Evolutionary conservation across 495 filamentous ascomycete genomes (phyloP), one percentile per base, ranked within the genome.

Genomic region (Penicillium salamii): DNA sequence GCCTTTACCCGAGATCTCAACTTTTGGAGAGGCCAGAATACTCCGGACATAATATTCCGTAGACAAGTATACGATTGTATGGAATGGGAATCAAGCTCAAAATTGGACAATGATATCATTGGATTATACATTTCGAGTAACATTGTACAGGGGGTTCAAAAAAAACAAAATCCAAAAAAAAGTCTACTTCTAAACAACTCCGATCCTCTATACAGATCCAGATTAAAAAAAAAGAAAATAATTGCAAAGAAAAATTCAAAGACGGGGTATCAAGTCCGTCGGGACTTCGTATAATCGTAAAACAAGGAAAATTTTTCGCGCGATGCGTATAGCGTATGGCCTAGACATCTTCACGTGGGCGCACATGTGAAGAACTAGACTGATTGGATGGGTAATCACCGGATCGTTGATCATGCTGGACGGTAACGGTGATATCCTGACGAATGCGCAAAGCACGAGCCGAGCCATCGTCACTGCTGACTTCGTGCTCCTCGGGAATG

Each of bases 381-480:
- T 63, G 46, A 33, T 62, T 55, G 5, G 52, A 11, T 13, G 61
- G 46, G 29, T 61, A 62, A 9, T 57, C 52, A 2, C 56, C 48
- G n/a, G 66, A 59, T 21, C 63, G 59, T 5, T 61, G 49, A 28
- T 71, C 69, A 11, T 57, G 65, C 52, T 75, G 54, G 38, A 76
- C 67, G 5, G 71, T 72, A 17, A 77, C 64, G 1, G 74, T 77
- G 31, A 77, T 67, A 32, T 76, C 71, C 33, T 74, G 71, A 7
- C 70, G 65, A 40, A 77, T 77, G 20, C 70, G 62, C 24, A 76
- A 40, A n/a, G 69, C 70, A 11, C 68, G 65, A 8, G 66, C 67
- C 5, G 70, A 74, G 2, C 68, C 67, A 60, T 75, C 68, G 24
- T 72, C 70, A 29, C 57, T 60, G 47, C 69, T 74, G 21, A 61